Evolutionary conservation across 2,329 filamentous ascomycete genomes (phyloP).

Genomic region (Ilyonectria robusta): DNA sequence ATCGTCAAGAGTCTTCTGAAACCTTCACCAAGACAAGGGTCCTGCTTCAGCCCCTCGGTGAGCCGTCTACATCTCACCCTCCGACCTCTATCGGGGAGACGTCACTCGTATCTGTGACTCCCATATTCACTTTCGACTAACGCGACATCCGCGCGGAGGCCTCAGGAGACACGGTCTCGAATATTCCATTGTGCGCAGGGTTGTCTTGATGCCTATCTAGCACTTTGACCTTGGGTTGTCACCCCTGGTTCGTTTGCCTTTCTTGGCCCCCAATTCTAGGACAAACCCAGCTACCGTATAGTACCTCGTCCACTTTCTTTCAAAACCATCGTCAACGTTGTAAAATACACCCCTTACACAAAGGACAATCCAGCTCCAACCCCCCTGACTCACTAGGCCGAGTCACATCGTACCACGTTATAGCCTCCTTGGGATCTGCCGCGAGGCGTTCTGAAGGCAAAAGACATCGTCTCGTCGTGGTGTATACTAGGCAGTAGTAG

Average conservation of each 20-base stretch:
- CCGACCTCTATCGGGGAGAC: slow-evolving; percentile 10
- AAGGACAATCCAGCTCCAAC: slow-evolving; percentile 32
- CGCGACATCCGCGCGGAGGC: slow-evolving; percentile 36
- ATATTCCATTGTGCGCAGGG: slow-evolving; percentile 43
- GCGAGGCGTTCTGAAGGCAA: slow-evolving; percentile 31
- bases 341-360: slow-evolving; percentile 42
- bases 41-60: slow-evolving; percentile 14
- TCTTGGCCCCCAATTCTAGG: slow-evolving; percentile 29
- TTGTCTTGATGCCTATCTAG: slow-evolving; percentile 40
- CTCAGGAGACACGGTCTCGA: slow-evolving; percentile 38
- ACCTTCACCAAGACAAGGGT: slow-evolving; percentile 5
- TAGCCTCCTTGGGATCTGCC: slow-evolving; percentile 35
- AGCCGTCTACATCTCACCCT: slow-evolving; percentile 23
- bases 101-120: slow-evolving; percentile 13
- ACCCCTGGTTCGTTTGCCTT: slow-evolving; percentile 29
- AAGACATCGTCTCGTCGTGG: slow-evolving; percentile 36
- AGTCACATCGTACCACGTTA: slow-evolving; percentile 34
- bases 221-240: slow-evolving; percentile 29
- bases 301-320: slow-evolving; percentile 27
- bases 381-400: slow-evolving; percentile 31
- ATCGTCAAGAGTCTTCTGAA: slow-evolving; percentile 27
- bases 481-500: slow-evolving; percentile 35
- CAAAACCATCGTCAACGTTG: slow-evolving; percentile 38
- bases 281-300: slow-evolving; percentile 17
- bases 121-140: slow-evolving; percentile 27